Evolutionary conservation across 2,329 filamentous ascomycete genomes (phyloP), one percentile per base, ranked within the genome.

Genomic region (Xylariomycetidae sp.): DNA sequence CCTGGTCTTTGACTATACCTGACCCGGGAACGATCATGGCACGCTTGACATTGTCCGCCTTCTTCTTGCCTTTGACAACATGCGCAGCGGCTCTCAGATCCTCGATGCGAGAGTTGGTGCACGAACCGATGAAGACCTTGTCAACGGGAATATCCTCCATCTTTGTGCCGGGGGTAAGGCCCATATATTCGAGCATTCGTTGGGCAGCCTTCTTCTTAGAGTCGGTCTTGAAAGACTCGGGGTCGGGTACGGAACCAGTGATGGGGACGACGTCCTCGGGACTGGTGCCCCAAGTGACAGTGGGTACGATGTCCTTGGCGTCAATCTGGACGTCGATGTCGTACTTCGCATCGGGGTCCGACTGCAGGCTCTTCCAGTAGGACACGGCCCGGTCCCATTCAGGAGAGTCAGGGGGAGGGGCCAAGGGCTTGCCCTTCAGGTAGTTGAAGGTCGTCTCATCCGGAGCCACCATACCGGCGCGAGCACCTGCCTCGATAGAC

Each of bases 51-150:
- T 95, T 96, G 23, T 76, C 55, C 2, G 92, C 90, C 46, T 95
- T 68, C 67, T 87, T 90, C 64, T 79, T 85, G 53, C 90, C 92
- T 58, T 89, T 78, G 40, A 95, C 85, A 24, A 98, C 77, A 39
- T 79, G 73, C 25, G 92, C 87, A 8, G 90, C 92, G 19, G 85
- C 84, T 25, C 90, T 79, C 45, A 98, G 69, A 70, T 98, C 92
- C 64, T 96, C 92, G 44, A 98, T 95, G 54, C 92, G 79, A 10
- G 90, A 86, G 60, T 98, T 98, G 23, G 92, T 98, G 75, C 92
- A 98, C 9, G 88, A 95, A 28, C 92, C 92, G 50, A 96, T 95
- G 59, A 96, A 98, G 46, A 96, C 80, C 71, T 96, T 96, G 73
- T 98, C 92, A 34, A 96, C 65, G 18, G 71, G 64, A 46, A 98